Conservation (phyloP, 2,329 filamentous ascomycete species). For the Zalaria obscura region DNA sequence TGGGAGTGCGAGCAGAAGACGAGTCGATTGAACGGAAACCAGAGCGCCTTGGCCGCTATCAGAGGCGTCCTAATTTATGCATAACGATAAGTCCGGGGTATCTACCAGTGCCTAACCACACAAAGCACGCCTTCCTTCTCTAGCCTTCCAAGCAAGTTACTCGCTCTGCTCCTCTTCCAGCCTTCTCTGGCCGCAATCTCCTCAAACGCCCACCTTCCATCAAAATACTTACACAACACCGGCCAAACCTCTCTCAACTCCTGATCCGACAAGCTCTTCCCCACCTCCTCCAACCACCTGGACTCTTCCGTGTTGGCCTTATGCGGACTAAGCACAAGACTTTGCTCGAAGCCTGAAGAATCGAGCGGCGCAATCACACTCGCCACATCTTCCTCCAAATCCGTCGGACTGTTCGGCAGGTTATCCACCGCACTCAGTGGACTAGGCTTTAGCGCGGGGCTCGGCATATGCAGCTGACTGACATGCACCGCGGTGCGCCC, state of each 20-base stretch:
- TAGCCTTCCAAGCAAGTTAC: conserved; percentile 4
- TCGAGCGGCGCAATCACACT: conserved; percentile 3
- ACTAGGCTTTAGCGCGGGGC: not conserved
- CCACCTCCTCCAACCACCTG: conserved; percentile 6
- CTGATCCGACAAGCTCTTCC: conserved; percentile 42
- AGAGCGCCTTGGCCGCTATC: no score
- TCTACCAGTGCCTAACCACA: conserved; percentile 8
- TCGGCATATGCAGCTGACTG: not conserved
- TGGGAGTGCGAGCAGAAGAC: conserved; percentile 22
- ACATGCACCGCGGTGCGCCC: conserved; percentile 1
- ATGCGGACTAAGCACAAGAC: conserved; percentile 5
- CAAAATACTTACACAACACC: conserved; percentile 69
- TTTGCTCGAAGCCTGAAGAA: conserved; percentile 1
- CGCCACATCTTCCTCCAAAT: not conserved
- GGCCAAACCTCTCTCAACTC: conserved; percentile 56
- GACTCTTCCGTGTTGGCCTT: conserved; percentile 7
- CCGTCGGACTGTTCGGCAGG: not conserved
- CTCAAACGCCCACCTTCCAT: conserved; percentile 73
- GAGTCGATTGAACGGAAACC: conserved; percentile 17
- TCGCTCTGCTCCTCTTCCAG: conserved; percentile 60
- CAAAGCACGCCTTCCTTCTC: conserved; percentile 6
- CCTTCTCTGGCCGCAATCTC: conserved; percentile 75
- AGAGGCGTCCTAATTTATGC: no score
- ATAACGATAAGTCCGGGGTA: not conserved
- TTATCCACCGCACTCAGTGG: not conserved